A percentile compares a stretch with the other conserved stretches of the same genome.
Evolutionary conservation across 2,329 filamentous ascomycete species (phyloP).

Genomic region (Scytalidium lignicola): DNA sequence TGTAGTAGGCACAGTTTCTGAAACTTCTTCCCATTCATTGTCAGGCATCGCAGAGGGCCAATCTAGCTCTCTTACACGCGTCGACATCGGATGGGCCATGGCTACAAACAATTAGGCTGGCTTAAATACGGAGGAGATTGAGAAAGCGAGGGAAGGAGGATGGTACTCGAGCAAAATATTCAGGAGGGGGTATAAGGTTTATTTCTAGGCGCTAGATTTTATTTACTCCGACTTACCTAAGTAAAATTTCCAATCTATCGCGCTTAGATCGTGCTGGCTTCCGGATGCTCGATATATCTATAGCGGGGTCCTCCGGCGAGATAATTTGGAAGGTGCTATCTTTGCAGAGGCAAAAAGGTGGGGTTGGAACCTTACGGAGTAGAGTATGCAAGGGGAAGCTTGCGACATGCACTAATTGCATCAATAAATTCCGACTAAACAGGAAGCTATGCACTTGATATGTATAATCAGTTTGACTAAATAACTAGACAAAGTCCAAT

Average conservation of each 20-base stretch:
- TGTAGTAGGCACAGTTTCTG: slow-evolving; percentile 48
- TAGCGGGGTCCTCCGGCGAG: background rate
- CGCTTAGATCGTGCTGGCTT: no score
- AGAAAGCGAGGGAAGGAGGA: background rate
- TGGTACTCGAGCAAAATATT: no score
- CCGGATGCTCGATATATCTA: background rate
- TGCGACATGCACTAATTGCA: background rate
- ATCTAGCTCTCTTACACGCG: slow-evolving; percentile 15
- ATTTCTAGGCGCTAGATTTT: no score
- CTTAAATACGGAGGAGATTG: no score
- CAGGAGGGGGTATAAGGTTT: no score
- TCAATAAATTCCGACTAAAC: no score
- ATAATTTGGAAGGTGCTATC: background rate
- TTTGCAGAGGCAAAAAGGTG: background rate
- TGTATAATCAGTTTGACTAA: no score
- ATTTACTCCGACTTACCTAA: no score
- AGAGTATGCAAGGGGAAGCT: background rate
- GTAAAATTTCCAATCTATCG: background rate
- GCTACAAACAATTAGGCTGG: no score
- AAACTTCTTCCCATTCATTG: slow-evolving; percentile 55
- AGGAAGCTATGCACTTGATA: no score
- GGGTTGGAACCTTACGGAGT: background rate
- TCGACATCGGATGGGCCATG: background rate
- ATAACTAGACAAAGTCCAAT: no score
- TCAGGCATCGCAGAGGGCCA: slow-evolving; percentile 32